A percentile compares a stretch with the other conserved stretches of the same genome.
phyloP scores from a whole-genome alignment of 164 flowering plant genomes.

The Amborella trichopoda region DNA sequence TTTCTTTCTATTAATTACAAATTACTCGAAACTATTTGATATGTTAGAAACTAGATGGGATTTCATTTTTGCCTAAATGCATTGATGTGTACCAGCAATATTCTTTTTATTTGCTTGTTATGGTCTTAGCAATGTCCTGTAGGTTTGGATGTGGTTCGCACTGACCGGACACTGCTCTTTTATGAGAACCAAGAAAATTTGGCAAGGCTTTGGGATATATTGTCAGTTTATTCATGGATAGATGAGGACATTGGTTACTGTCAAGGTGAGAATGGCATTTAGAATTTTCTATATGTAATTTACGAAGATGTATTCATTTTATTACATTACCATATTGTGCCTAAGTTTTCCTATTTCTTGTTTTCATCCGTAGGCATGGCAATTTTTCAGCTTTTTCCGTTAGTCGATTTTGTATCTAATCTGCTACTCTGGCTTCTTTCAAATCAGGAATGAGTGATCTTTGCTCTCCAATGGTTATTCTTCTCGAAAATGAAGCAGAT shows the following conservation, averaged over 20 bases:
- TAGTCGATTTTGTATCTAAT: no score
- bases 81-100: no score
- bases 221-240: conserved; percentile 77
- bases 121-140: no score
- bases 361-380: no score
- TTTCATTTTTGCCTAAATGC: no score
- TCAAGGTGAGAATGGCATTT: conserved; percentile 44
- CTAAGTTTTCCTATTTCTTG: not conserved
- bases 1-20: no score
- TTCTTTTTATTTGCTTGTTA: no score
- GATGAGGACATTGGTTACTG: conserved; percentile 77
- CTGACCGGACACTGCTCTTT: conserved; percentile 70
- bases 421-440: no score
- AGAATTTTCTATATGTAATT: not conserved
- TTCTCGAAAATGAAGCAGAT: conserved; percentile 87
- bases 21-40: no score
- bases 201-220: conserved; percentile 83
- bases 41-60: not conserved
- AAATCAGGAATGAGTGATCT: conserved; percentile 97
- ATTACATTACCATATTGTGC: not conserved
- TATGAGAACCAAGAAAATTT: conserved; percentile 66
- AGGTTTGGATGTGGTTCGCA: conserved; percentile 90
- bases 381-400: no score
- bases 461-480: conserved; percentile 82
- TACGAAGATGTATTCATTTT: not conserved